Base-by-base conservation (phyloP, 1,284 basidiomycete genomes). In the Heterobasidion irregulare region DNA sequence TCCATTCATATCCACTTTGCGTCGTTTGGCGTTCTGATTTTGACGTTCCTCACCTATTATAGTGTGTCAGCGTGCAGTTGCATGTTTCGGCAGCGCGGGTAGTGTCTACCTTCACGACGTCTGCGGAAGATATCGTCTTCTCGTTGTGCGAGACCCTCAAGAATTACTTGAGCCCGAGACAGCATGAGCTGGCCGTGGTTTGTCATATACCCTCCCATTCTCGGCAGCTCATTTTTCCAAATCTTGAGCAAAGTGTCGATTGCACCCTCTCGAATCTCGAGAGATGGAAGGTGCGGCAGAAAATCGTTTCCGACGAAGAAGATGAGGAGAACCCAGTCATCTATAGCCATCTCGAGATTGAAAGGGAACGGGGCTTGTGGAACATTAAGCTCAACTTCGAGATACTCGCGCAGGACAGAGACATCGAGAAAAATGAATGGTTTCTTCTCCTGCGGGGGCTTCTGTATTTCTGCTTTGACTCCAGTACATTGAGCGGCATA, bases 301-400 rank as follows among this genome's bases (percentile, higher is more conserved):
- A 99, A 99, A 75, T 99, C 97, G 77, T 99, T 99, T 64, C 97
- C 97, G 66, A 99, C 96, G 71, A 99, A 98, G 83, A 99, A 98
- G 66, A 98, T 98, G 65, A 99, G 79, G 68, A 99, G 86, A 64
- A 99, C 93, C 96, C 97, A 99, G 71, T 99, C 97, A 79, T 99
- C 97, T 71, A 99, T 93, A 41, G 97, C 95, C 69, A 91, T 86
- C 72, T 99, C 97, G 67, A 97, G 77, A 66, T 94, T 86, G 78
- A 96, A 99, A n/a, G 86, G 83, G 73, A 98, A 97, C 0, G 87
- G 76, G 13, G 80, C 72, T 57, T 82, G 75, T 10, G 89, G 78
- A 26, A 97, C 78, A 71, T 92, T 85, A 64, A 99, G 86, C 70
- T 99, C 97, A 67, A 94, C 84, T 71, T 95, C 90, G 63, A 99